These are phyloP conservation scores for Rhytidiadelphus loreus DNA, from an alignment of 225 moss, liverwort and hornwort species.

Conservation along the genomic window DNA sequence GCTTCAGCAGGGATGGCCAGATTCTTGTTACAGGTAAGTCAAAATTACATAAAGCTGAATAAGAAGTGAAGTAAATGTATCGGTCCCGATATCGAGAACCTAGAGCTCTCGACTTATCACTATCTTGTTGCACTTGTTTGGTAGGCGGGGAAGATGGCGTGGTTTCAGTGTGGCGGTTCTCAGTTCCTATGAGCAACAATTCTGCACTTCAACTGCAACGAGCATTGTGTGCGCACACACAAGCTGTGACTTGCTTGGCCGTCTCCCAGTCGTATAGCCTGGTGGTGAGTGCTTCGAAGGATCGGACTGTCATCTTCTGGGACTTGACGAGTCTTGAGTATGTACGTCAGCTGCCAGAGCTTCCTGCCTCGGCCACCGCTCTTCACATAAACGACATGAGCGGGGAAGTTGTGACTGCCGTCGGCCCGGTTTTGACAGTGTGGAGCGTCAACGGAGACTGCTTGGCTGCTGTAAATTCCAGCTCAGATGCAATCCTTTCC, in stretches of 20 bases:
- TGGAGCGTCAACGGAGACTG: slow-evolving; percentile 99
- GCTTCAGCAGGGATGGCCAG: slow-evolving; percentile 91
- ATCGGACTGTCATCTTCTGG: slow-evolving; percentile 93
- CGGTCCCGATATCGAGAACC: not conserved
- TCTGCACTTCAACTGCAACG: slow-evolving; percentile 71
- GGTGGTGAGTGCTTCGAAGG: slow-evolving; percentile 88
- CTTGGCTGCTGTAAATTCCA: slow-evolving; percentile 78
- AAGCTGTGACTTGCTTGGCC: slow-evolving; percentile 79
- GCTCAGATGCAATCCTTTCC: slow-evolving; percentile 67
- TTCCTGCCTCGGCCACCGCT: slow-evolving; percentile 73
- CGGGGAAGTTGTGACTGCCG: slow-evolving; percentile 93
- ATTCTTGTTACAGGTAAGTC: slow-evolving; percentile 63
- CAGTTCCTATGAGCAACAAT: slow-evolving; percentile 38
- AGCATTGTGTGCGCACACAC: slow-evolving; percentile 83
- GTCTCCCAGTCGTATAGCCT: slow-evolving; percentile 96
- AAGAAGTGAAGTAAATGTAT: not conserved
- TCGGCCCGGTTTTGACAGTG: slow-evolving; percentile 67
- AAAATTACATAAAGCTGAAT: not conserved
- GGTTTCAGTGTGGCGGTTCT: slow-evolving; percentile 75
- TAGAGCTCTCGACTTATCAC: not conserved
- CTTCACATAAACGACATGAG: slow-evolving; percentile 85
- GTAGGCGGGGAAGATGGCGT: slow-evolving; percentile 95
- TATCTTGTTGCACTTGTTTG: not conserved
- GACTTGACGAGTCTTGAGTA: slow-evolving; percentile 89
- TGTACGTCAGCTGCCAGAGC: slow-evolving; percentile 81